These are phyloP conservation scores for Globisporangium paroecandrum DNA, from an alignment of 352 stramenopile genomes.

Conservation along the genomic window DNA sequence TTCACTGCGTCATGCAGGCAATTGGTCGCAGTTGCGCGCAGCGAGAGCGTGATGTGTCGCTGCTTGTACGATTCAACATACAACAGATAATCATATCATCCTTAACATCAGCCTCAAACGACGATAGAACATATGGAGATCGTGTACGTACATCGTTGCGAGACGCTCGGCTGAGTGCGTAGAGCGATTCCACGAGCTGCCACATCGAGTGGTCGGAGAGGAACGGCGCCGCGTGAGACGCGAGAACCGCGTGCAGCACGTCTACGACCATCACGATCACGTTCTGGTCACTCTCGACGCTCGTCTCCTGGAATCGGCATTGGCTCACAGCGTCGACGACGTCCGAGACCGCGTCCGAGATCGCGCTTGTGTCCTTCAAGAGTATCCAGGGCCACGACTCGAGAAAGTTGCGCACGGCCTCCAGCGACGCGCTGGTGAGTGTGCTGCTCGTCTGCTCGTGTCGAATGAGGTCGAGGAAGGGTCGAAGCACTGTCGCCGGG, in stretches of 20 bases:
- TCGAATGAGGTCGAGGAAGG: conserved; percentile 94
- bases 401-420: conserved; percentile 95
- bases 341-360: conserved; percentile 58
- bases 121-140: background rate
- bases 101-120: background rate
- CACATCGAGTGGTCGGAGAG: conserved; percentile 93
- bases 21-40: conserved; percentile 62
- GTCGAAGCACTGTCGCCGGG: conserved; percentile 68
- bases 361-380: conserved; percentile 33
- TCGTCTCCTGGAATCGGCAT: conserved; percentile 95
- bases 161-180: conserved; percentile 86
- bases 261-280: conserved; percentile 93
- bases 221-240: conserved; percentile 68
- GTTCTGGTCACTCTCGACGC: conserved; percentile 85
- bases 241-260: conserved; percentile 91
- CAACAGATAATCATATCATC: background rate
- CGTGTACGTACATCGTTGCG: conserved; percentile 50
- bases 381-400: conserved; percentile 70
- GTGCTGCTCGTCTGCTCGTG: conserved; percentile 90
- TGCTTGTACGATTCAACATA: conserved; percentile 15
- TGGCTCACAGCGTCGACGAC: conserved; percentile 91
- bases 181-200: conserved; percentile 94
- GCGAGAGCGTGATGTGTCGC: conserved; percentile 54
- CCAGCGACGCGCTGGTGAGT: conserved; percentile 91
- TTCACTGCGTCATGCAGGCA: conserved; percentile 59